phyloP scores from a whole-genome alignment of 768 basidiomycete species.

The Thelephora aurantiotincta region DNA sequence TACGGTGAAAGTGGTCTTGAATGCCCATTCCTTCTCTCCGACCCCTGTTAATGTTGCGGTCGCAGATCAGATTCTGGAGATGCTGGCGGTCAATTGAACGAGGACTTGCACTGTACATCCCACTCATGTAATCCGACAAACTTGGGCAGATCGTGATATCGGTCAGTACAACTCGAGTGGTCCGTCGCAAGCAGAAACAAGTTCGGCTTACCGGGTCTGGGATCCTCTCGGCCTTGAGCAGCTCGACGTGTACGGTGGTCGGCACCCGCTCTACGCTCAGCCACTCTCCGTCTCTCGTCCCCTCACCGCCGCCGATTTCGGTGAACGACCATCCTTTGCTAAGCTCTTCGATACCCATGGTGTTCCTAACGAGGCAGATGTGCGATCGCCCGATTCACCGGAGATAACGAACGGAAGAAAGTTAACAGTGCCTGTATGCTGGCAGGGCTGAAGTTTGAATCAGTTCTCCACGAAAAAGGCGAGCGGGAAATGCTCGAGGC shows the following conservation, averaged over 20 bases:
- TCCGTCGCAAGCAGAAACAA: neutral
- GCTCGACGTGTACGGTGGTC: constrained; percentile 79
- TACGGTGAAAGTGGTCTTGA: constrained; percentile 51
- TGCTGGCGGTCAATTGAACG: too few relatives aligned
- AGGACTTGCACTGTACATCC: constrained; percentile 72
- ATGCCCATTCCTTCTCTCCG: constrained; percentile 77
- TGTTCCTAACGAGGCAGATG: too few relatives aligned
- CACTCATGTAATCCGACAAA: constrained; percentile 72
- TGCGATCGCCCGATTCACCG: too few relatives aligned
- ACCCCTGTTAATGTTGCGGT: constrained; percentile 43
- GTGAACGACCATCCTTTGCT: constrained; percentile 49
- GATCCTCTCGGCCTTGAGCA: constrained; percentile 57
- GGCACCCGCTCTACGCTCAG: constrained; percentile 50
- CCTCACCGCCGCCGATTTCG: constrained; percentile 46
- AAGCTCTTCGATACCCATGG: constrained; percentile 16
- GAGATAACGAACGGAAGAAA: too few relatives aligned
- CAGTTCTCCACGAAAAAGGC: too few relatives aligned
- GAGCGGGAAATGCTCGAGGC: too few relatives aligned
- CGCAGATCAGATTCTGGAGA: too few relatives aligned
- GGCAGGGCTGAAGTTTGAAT: too few relatives aligned
- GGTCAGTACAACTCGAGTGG: constrained; percentile 1
- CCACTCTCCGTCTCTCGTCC: constrained; percentile 52
- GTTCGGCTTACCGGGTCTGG: constrained; percentile 67
- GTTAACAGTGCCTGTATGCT: too few relatives aligned
- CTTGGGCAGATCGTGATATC: constrained; percentile 19